phyloP scores from a whole-genome alignment of 2,329 filamentous ascomycete genomes.

The Pezicula carpinea region DNA sequence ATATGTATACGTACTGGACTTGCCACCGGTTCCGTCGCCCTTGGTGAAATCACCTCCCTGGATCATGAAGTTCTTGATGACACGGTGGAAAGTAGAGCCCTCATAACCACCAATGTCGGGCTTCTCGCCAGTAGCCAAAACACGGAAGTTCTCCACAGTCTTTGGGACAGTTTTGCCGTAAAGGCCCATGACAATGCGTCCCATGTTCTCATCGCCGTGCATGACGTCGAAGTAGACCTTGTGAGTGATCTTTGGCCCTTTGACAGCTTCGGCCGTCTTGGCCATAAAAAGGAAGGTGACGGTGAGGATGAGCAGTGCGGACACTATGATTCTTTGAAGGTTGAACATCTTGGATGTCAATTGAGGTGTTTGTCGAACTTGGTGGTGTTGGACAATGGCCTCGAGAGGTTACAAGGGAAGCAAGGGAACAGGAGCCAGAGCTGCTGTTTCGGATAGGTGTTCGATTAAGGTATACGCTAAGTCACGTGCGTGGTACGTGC shows the following conservation, averaged over 20 bases:
- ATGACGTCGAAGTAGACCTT: slow-evolving; percentile 89
- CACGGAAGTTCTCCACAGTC: slow-evolving; percentile 70
- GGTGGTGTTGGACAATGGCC: slow-evolving; percentile 4
- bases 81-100: slow-evolving; percentile 80
- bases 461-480: slow-evolving; percentile 14
- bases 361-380: slow-evolving; percentile 13
- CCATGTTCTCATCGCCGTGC: slow-evolving; percentile 69
- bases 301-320: slow-evolving; percentile 71
- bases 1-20: slow-evolving; percentile 60
- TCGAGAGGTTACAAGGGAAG: slow-evolving; percentile 5
- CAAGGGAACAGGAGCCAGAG: slow-evolving; percentile 5
- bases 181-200: slow-evolving; percentile 74
- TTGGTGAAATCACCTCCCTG: slow-evolving; percentile 87
- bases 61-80: slow-evolving; percentile 90
- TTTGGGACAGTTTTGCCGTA: slow-evolving; percentile 85
- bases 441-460: slow-evolving; percentile 25
- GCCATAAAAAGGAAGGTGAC: slow-evolving; percentile 71
- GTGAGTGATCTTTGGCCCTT: slow-evolving; percentile 92
- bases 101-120: slow-evolving; percentile 67
- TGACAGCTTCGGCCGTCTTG: slow-evolving; percentile 67
- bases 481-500: slow-evolving; percentile 1
- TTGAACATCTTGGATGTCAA: slow-evolving; percentile 61
- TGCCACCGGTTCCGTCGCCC: slow-evolving; percentile 77
- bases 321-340: slow-evolving; percentile 64
- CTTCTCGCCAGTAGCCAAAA: slow-evolving; percentile 80